Conservation (phyloP, 2,329 filamentous ascomycete species). For the Pleoardoris graminearum region DNA sequence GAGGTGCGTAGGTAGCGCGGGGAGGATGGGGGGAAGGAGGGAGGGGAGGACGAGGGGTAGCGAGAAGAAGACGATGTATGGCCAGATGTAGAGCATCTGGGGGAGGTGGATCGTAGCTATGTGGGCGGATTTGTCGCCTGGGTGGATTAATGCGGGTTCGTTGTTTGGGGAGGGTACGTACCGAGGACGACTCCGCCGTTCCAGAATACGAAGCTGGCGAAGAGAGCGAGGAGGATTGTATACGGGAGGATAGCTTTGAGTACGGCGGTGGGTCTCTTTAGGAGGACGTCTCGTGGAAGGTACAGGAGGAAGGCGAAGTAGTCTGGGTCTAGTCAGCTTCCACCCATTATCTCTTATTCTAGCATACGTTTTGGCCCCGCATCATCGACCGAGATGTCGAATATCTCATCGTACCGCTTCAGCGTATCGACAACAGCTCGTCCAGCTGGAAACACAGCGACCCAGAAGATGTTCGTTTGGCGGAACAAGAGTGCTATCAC, state of each 20-base stretch:
- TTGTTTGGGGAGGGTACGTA: too few species aligned
- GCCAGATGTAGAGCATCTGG: slow-evolving; percentile 95
- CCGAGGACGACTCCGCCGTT: slow-evolving; percentile 92
- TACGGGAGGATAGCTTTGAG: slow-evolving; percentile 54
- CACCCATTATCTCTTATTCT: too few species aligned
- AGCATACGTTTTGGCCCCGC: slow-evolving; percentile 30
- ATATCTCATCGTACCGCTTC: slow-evolving; percentile 21
- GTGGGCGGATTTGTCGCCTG: slow-evolving; percentile 93
- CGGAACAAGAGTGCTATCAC: slow-evolving; percentile 73
- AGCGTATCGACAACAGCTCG: slow-evolving; percentile 38
- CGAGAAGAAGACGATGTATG: slow-evolving; percentile 87
- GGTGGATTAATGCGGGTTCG: slow-evolving; percentile 16
- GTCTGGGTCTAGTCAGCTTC: too few species aligned
- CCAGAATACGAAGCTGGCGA: slow-evolving; percentile 76
- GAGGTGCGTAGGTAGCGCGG: slow-evolving; percentile 19
- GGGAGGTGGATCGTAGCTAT: slow-evolving; percentile 84
- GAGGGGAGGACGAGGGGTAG: slow-evolving; percentile 71
- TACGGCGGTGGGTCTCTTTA: slow-evolving; percentile 48
- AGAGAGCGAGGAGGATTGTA: slow-evolving; percentile 66
- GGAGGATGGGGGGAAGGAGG: slow-evolving; percentile 48
- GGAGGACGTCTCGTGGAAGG: slow-evolving; percentile 60
- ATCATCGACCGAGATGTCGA: slow-evolving; percentile 28
- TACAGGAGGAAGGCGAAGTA: slow-evolving; percentile 56
- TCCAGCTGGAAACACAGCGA: slow-evolving; percentile 74
- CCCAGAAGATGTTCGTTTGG: slow-evolving; percentile 98